Evolutionary conservation across 805 yeast species (phyloP).

Genomic region (Wickerhamiella australiensis): DNA sequence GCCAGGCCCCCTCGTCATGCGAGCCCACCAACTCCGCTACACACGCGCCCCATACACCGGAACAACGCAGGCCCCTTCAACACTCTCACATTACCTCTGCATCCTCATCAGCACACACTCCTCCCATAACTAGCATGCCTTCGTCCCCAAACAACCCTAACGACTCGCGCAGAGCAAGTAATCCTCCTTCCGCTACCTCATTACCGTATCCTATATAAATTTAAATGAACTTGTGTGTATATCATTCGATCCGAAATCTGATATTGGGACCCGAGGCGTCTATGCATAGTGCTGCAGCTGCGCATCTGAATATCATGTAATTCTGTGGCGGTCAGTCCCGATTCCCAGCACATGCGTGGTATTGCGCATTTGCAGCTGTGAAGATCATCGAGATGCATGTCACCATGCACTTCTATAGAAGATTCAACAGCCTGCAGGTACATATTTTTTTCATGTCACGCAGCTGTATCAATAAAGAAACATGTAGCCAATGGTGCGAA

Average conservation of each 20-base stretch:
- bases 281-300: background rate
- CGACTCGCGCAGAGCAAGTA: background rate
- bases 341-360: too few species aligned
- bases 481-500: background rate
- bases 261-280: background rate
- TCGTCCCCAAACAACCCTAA: background rate
- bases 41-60: background rate
- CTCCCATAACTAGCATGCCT: background rate
- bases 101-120: background rate
- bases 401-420: background rate
- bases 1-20: background rate
- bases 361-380: background rate
- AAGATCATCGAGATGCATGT: too few species aligned
- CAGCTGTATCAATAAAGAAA: too few species aligned
- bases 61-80: background rate
- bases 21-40: background rate
- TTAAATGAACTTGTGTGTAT: background rate
- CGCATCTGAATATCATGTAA: background rate
- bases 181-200: background rate
- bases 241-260: background rate
- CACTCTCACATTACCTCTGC: background rate
- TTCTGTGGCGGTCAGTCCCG: background rate
- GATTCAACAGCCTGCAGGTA: background rate
- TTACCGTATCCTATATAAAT: background rate
- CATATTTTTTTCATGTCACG: too few species aligned